Evolutionary conservation across 768 basidiomycete genomes (phyloP).

Genomic region (Crassisporium funariophilum): DNA sequence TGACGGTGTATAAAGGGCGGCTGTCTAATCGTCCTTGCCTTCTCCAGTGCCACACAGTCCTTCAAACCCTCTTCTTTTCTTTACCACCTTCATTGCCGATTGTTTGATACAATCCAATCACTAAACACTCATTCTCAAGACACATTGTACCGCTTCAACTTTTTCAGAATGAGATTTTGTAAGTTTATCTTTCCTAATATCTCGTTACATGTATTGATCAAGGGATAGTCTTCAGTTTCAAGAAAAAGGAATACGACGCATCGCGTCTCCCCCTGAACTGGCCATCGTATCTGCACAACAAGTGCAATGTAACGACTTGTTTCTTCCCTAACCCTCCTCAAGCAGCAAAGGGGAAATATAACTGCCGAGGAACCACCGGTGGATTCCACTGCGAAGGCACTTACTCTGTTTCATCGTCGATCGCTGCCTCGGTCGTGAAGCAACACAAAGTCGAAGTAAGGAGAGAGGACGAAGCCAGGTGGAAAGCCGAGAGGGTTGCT

Average conservation of each 20-base stretch:
- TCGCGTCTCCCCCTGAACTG: slow-evolving; percentile 18
- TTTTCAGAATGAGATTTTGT: too few relatives aligned
- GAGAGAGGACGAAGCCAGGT: not conserved
- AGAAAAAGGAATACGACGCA: slow-evolving; percentile 9
- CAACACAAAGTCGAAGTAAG: not conserved
- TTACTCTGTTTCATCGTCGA: slow-evolving; percentile 17
- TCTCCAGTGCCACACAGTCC: not conserved
- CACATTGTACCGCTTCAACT: too few relatives aligned
- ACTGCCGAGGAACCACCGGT: slow-evolving; percentile 22
- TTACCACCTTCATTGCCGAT: not conserved
- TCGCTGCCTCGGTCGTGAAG: not conserved
- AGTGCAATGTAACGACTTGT: slow-evolving; percentile 29
- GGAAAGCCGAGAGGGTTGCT: not conserved
- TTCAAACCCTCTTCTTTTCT: too few relatives aligned
- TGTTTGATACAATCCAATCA: slow-evolving; percentile 3
- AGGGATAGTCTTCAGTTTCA: slow-evolving; percentile 6
- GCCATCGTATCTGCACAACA: slow-evolving; percentile 29
- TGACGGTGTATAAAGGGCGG: not conserved
- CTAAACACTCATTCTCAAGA: not conserved
- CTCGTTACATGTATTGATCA: too few relatives aligned
- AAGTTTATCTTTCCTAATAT: not conserved
- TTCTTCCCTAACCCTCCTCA: slow-evolving; percentile 32
- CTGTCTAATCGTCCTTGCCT: not conserved
- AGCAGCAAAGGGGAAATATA: slow-evolving; percentile 28
- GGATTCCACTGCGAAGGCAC: slow-evolving; percentile 25